Conservation (phyloP, 352 stramenopile species). For the Phytophthora ohioensis region DNA sequence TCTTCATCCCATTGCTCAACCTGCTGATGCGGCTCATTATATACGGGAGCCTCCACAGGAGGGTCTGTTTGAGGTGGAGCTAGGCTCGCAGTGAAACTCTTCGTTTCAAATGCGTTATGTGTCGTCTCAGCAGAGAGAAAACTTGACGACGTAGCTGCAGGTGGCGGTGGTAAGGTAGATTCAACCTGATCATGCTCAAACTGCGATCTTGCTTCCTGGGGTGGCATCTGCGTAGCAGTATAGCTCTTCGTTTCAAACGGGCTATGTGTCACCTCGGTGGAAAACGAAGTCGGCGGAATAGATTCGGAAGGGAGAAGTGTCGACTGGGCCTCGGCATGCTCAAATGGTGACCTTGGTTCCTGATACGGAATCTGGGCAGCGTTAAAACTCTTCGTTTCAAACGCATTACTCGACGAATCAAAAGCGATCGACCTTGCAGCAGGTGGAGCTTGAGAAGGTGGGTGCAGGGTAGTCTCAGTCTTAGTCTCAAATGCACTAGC, state of each 20-base stretch:
- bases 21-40: constrained; percentile 16
- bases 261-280: not conserved
- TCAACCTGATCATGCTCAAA: constrained; percentile 17
- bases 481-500: constrained; percentile 20
- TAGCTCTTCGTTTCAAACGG: constrained; percentile 18
- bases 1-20: constrained; percentile 31
- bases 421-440: constrained; percentile 9
- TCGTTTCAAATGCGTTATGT: constrained; percentile 21
- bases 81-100: constrained; percentile 7
- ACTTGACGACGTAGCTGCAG: constrained; percentile 10
- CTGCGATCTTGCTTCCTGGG: constrained; percentile 1
- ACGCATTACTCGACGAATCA: not conserved
- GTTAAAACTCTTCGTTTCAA: constrained; percentile 18
- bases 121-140: constrained; percentile 10
- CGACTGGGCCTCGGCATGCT: constrained; percentile 11
- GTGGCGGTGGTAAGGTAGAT: not conserved
- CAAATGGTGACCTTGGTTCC: constrained; percentile 6
- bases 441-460: not conserved
- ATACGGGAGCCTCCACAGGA: constrained; percentile 6
- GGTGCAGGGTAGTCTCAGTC: constrained; percentile 1
- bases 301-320: constrained; percentile 2
- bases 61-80: not conserved
- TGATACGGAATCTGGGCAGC: constrained; percentile 17
- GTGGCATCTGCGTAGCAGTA: not conserved
- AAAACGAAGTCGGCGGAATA: constrained; percentile 10